These are phyloP conservation scores for Rhizomucor miehei DNA, from an alignment of 371 early-diverging fungal species.

Conservation along the genomic window DNA sequence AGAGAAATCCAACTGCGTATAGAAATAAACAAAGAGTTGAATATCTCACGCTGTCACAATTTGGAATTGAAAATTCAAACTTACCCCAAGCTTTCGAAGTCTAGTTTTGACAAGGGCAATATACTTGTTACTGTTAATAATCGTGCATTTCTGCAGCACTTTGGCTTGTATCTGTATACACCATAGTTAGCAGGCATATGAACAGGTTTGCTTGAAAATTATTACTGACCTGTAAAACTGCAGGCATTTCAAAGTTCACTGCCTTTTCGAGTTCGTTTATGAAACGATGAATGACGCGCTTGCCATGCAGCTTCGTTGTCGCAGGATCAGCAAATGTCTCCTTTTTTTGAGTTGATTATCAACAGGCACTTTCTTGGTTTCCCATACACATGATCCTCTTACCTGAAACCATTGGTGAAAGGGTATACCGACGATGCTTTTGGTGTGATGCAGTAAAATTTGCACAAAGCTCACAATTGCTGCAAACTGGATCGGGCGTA, in stretches of 20 bases:
- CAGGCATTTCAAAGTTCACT: neutral
- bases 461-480: neutral
- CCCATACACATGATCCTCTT: neutral
- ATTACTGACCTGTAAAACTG: neutral
- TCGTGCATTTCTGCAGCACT: neutral
- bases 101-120: neutral
- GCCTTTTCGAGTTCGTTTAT: neutral
- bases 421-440: neutral
- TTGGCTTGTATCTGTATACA: neutral
- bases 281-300: neutral
- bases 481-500: neutral
- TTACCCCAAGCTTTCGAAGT: neutral
- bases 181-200: neutral
- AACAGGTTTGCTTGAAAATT: too few species aligned
- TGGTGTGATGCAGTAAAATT: neutral
- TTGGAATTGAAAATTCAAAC: neutral
- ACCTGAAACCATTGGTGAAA: neutral
- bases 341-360: neutral
- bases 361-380: neutral
- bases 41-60: neutral
- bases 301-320: neutral
- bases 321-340: neutral
- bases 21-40: neutral
- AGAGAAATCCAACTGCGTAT: neutral
- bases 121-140: neutral